phyloP scores from a whole-genome alignment of 2,329 filamentous ascomycete species.

The Trichoderma sp. region DNA sequence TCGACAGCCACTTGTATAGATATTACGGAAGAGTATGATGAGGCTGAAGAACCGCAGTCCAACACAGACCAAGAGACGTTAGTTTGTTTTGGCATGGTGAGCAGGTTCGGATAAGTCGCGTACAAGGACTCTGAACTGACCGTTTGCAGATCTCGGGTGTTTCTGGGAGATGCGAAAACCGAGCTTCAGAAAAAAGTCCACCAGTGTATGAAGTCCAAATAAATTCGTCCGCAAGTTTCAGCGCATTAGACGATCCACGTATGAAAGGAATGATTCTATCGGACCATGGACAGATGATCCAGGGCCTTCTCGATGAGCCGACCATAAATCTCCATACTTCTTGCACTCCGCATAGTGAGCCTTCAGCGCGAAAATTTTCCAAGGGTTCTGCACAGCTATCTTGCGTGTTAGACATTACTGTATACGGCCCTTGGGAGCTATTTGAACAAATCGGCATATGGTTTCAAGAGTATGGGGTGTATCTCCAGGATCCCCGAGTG shows the following conservation, averaged over 20 bases:
- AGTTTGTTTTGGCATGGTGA: neutral
- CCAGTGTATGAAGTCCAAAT: neutral
- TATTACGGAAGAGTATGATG: neutral
- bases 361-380: neutral
- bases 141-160: neutral
- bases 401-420: neutral
- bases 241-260: neutral
- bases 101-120: neutral
- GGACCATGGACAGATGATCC: neutral
- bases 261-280: neutral
- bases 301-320: neutral
- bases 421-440: neutral
- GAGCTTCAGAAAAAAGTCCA: neutral
- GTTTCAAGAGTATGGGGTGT: neutral
- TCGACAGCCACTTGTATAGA: neutral
- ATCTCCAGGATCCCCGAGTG: neutral
- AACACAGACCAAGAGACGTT: neutral
- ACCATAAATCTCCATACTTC: neutral
- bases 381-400: neutral
- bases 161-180: neutral
- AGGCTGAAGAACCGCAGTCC: neutral
- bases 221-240: neutral
- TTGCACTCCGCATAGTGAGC: neutral
- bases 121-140: neutral
- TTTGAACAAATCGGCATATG: neutral